Conservation (phyloP, 805 yeast genomes). For the Candida chauliodis region DNA sequence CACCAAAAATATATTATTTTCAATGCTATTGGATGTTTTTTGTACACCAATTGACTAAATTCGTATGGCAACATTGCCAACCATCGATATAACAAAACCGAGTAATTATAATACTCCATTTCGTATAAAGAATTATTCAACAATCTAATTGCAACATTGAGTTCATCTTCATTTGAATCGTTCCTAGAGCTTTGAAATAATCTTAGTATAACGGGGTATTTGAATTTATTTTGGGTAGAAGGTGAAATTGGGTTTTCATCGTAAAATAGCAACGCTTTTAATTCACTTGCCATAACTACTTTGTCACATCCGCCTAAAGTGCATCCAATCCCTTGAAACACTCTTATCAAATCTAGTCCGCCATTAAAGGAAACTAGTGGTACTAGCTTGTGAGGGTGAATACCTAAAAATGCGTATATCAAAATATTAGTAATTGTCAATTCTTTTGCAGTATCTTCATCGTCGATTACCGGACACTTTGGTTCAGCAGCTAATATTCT, state of each 20-base stretch:
- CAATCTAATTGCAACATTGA: neutral
- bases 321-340: slow-evolving; percentile 15
- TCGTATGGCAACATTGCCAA: slow-evolving; percentile 15
- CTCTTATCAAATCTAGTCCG: slow-evolving; percentile 20
- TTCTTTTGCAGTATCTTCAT: slow-evolving; percentile 11
- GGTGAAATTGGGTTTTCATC: neutral
- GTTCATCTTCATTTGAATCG: neutral
- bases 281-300: neutral
- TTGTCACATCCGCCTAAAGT: slow-evolving; percentile 4
- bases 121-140: neutral
- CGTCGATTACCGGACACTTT: neutral
- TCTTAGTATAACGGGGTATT: slow-evolving; percentile 5
- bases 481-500: neutral
- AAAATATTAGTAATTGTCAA: slow-evolving; percentile 18
- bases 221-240: no score
- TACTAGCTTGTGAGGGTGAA: slow-evolving; percentile 27
- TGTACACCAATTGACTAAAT: slow-evolving; percentile 18
- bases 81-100: slow-evolving; percentile 31
- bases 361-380: slow-evolving; percentile 25
- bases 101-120: slow-evolving; percentile 15
- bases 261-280: slow-evolving; percentile 2
- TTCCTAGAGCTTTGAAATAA: neutral
- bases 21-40: slow-evolving; percentile 21
- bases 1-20: slow-evolving; percentile 21
- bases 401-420: slow-evolving; percentile 25